Base-by-base conservation (phyloP, 2,329 filamentous ascomycete species). In the Colletotrichum godetiae region DNA sequence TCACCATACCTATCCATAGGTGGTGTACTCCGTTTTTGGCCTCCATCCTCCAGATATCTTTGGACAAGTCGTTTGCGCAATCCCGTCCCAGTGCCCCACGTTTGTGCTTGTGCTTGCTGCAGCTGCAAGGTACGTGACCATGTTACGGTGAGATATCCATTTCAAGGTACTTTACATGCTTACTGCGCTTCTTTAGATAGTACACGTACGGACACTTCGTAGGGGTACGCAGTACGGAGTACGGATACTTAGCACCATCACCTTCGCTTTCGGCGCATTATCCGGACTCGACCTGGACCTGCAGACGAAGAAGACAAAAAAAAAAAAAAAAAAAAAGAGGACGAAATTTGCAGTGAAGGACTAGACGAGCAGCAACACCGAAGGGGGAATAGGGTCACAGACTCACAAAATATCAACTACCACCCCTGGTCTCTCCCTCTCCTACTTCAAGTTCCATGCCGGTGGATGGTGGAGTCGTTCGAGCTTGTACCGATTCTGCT, bases 11-110 rank as follows among this genome's bases (percentile, higher is more conserved):
- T 29, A 29, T 29, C 27, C 27, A 4, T 29, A 29, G 27, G 2
- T 29, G 27, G 27, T 29, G 22, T 27, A 49, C 63, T 67, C 68
- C 68, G 49, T 55, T 19, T 53, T 60, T 55, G 15, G 11, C 11
- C 13, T 42, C 57, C 33, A 33, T 37, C 57, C 57, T 56, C 13
- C 35, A 22, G 13, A 35, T 24, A 37, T 56, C 31, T 49, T 49
- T 13, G 46, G n/a, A 19, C 22, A 46, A 24, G 24, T 64, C 66
- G 66, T 69, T 69, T 72, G 66, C 66, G 69, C 69, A 69, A 72
- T 72, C 53, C 69, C 59, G 59, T 49, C 58, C 56, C 58, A 46
- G 55, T 49, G 37, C 53, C 42, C 66, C 66, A 69, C 70, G 49
- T 33, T 33, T 56, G 49, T 65, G 31, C 33, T 49, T n/a, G 19